Conservation (phyloP, 139 green algal genomes). For the Protoeuglena noctilucae region DNA sequence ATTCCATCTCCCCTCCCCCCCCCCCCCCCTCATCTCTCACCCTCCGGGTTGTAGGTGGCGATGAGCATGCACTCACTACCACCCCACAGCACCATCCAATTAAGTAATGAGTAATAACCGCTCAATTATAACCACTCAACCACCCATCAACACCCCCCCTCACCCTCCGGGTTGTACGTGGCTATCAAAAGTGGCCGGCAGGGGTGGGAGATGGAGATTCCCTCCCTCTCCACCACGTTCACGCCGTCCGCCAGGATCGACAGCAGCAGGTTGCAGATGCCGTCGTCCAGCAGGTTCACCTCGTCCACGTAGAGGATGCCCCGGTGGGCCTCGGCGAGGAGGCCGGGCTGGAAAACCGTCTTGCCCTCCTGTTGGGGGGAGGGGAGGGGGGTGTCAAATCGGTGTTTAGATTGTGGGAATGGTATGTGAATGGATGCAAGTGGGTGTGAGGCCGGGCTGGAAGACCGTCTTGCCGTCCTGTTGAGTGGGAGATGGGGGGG, state of each 20-base stretch:
- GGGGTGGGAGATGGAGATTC: constrained; percentile 87
- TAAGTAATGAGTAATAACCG: too few species aligned
- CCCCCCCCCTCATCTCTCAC: too few species aligned
- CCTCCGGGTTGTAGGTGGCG: constrained; percentile 96
- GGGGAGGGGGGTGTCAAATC: not conserved
- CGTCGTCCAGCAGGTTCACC: constrained; percentile 97
- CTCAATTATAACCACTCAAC: too few species aligned
- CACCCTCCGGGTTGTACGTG: constrained; percentile 97
- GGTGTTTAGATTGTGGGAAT: too few species aligned
- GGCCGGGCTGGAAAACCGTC: constrained; percentile 93
- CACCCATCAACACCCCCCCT: too few species aligned
- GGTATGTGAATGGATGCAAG: too few species aligned
- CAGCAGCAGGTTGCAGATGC: constrained; percentile 95
- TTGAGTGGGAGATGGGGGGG: too few species aligned
- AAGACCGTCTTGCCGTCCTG: constrained; percentile 89
- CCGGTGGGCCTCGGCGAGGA: constrained; percentile 88
- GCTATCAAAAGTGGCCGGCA: constrained; percentile 90
- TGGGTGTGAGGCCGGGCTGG: constrained; percentile 91
- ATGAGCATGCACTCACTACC: too few species aligned
- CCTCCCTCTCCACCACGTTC: constrained; percentile 94
- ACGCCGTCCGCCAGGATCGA: constrained; percentile 81
- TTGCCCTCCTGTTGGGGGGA: constrained; percentile 52
- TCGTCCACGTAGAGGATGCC: constrained; percentile 78
- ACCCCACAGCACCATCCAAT: too few species aligned
- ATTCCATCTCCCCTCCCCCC: too few species aligned